phyloP scores from a whole-genome alignment of 1,139 yeast genomes.

The Suhomyces guaymorum region DNA sequence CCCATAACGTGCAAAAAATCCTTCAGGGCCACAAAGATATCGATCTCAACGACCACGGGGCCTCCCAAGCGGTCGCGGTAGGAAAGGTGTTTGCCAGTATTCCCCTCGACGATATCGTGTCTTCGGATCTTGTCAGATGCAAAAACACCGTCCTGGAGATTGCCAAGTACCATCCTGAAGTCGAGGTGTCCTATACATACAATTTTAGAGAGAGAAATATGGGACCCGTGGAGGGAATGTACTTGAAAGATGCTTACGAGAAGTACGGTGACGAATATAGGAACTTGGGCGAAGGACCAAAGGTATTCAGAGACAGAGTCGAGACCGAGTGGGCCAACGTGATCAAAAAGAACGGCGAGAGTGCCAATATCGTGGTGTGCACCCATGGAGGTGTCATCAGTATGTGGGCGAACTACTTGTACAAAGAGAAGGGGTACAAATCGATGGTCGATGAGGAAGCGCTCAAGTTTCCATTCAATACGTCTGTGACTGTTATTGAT shows the following conservation, averaged over 20 bases:
- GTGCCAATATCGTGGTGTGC: constrained; percentile 59
- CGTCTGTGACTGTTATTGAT: constrained; percentile 69
- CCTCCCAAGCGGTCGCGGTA: constrained; percentile 53
- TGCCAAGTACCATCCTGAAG: constrained; percentile 26
- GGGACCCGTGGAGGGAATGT: constrained; percentile 82
- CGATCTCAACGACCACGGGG: constrained; percentile 59
- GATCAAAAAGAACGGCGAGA: constrained; percentile 38
- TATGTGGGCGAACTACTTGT: constrained; percentile 51
- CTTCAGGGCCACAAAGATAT: constrained; percentile 75
- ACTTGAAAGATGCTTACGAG: constrained; percentile 60
- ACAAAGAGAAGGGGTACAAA: constrained; percentile 36
- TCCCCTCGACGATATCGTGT: constrained; percentile 51
- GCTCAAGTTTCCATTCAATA: constrained; percentile 67
- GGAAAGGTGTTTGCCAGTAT: constrained; percentile 43
- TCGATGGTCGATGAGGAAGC: constrained; percentile 40
- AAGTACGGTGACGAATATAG: constrained; percentile 39
- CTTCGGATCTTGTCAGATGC: constrained; percentile 67
- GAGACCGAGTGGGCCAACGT: constrained; percentile 51
- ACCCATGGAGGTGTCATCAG: constrained; percentile 90
- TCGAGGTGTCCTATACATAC: constrained; percentile 25
- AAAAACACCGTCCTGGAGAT: constrained; percentile 51
- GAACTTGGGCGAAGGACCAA: constrained; percentile 46
- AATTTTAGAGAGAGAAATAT: constrained; percentile 72
- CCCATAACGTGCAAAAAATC: constrained; percentile 62
- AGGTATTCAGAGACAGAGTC: constrained; percentile 51